phyloP scores from a whole-genome alignment of 2,329 filamentous ascomycete genomes.

The Phialemonium atrogriseum region DNA sequence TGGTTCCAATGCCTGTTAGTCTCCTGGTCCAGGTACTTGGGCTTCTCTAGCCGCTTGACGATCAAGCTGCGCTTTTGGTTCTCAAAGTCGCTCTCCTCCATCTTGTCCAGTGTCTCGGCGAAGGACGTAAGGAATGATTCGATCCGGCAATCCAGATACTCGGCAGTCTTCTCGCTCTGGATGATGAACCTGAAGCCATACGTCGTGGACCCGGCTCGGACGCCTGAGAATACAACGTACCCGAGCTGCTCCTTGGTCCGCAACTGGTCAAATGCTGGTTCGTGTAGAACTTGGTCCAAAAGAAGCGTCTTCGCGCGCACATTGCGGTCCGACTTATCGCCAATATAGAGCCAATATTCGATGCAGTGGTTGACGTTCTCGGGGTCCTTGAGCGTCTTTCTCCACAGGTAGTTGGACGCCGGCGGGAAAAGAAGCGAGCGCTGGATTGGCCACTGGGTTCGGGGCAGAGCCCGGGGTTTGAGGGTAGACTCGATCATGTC shows the following conservation, averaged over 20 bases:
- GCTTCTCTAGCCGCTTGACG: slow-evolving; percentile 77
- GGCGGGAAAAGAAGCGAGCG: slow-evolving; percentile 70
- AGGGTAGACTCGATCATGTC: slow-evolving; percentile 73
- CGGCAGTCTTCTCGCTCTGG: slow-evolving; percentile 79
- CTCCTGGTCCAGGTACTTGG: slow-evolving; percentile 87
- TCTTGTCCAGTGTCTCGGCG: slow-evolving; percentile 56
- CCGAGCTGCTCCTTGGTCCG: slow-evolving; percentile 96
- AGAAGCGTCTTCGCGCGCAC: slow-evolving; percentile 71
- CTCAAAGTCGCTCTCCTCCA: slow-evolving; percentile 81
- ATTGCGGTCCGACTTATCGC: slow-evolving; percentile 58
- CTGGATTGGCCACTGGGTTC: slow-evolving; percentile 69
- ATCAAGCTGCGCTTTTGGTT: slow-evolving; percentile 84
- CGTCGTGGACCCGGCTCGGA: slow-evolving; percentile 63
- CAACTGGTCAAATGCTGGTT: slow-evolving; percentile 89
- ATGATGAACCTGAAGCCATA: slow-evolving; percentile 85
- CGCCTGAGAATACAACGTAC: slow-evolving; percentile 87
- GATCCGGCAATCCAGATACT: slow-evolving; percentile 80
- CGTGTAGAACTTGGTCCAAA: slow-evolving; percentile 82
- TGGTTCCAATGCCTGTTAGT: slow-evolving; percentile 76
- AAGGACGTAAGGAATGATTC: slow-evolving; percentile 73
- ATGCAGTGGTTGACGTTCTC: slow-evolving; percentile 86
- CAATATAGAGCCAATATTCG: slow-evolving; percentile 67
- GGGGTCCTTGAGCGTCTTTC: slow-evolving; percentile 72
- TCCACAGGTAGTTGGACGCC: slow-evolving; percentile 77
- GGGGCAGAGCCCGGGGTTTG: slow-evolving; percentile 64